phyloP scores from a whole-genome alignment of 495 filamentous ascomycete species.

The Glarea lozoyensis region DNA sequence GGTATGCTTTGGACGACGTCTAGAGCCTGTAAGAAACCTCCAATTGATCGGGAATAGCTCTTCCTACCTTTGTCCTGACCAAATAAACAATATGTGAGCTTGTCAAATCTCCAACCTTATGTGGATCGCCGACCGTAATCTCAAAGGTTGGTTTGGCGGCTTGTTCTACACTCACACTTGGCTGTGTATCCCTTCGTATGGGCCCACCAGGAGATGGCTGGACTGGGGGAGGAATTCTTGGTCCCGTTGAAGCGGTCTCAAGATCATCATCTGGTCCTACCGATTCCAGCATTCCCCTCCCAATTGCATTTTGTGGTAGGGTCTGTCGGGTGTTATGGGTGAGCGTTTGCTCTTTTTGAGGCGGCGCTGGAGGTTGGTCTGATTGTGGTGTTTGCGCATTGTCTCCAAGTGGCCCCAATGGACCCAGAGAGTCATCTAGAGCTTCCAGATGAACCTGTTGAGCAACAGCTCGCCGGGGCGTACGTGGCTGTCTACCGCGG shows the following conservation, averaged over 20 bases:
- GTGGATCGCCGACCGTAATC: conserved; percentile 92
- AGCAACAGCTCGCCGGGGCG: conserved; percentile 65
- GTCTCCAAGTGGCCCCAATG: conserved; percentile 76
- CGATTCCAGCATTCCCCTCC: conserved; percentile 48
- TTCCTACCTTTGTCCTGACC: conserved; percentile 77
- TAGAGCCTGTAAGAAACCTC: conserved; percentile 25
- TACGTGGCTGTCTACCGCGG: conserved; percentile 25
- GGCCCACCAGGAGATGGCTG: conserved; percentile 49
- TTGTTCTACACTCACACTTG: conserved; percentile 80
- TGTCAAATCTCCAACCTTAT: conserved; percentile 94
- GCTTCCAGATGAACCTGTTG: conserved; percentile 80
- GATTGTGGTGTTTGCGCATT: conserved; percentile 34
- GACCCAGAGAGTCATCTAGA: conserved; percentile 82
- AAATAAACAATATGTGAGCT: conserved; percentile 97
- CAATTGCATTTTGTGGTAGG: conserved; percentile 36
- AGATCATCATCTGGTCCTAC: conserved; percentile 57
- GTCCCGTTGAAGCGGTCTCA: conserved; percentile 33
- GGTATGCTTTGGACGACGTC: conserved; percentile 95
- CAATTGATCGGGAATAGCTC: neutral
- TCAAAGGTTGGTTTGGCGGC: conserved; percentile 84
- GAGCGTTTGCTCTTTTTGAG: conserved; percentile 71
- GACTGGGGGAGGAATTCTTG: conserved; percentile 65
- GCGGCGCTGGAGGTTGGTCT: conserved; percentile 77
- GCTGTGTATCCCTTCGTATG: conserved; percentile 55
- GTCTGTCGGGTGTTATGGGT: conserved; percentile 47